Evolutionary conservation across 805 yeast genomes (phyloP), one percentile per base, ranked within the genome.

Genomic region (Metschnikowia cubensis): DNA sequence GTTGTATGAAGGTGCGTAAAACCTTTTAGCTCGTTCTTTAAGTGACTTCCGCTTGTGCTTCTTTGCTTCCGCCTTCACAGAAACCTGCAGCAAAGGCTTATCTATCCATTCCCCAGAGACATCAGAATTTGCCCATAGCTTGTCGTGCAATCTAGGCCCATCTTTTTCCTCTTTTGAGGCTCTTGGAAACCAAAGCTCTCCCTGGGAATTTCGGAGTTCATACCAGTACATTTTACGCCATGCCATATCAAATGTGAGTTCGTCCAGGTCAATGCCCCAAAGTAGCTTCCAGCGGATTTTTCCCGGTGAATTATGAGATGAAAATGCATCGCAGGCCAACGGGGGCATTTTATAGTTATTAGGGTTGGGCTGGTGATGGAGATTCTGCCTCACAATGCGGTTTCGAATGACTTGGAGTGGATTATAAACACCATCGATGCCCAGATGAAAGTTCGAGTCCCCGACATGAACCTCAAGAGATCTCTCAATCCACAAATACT

Each of bases 401-500:
- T 89, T 85, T 50, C 97, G 70, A 25, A 89, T 81, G n/a, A 84
- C 77, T 65, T 88, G 96, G 40, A 89, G 69, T 3, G 96, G 96
- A 61, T 89, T 89, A 70, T 84, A 89, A 3, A 80, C 77, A 2
- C 85, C 87, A 49, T 83, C 89, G 2, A 85, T 77, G 2, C 79
- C 80, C 2, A 73, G 76, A 54, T 77, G 76, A 2, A 41, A 33
- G 31, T 42, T 50, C 0, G 61, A 60, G 2, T 50, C 53, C 15
- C 53, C 50, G 4, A 56, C 64, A 14, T 56, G 57, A 52, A 58
- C 54, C 8, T 66, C 67, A 34, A 74, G 67, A 22, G 69, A 67
- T 50, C 76, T 65, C 54, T 77, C 81, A 29, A 83, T 52, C 45
- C 74, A 68, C 14, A 68, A 62, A 59, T 81, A 83, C 59, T 79